Evolutionary conservation across 768 basidiomycete species (phyloP).

Genomic region (Termitomyces sp.): DNA sequence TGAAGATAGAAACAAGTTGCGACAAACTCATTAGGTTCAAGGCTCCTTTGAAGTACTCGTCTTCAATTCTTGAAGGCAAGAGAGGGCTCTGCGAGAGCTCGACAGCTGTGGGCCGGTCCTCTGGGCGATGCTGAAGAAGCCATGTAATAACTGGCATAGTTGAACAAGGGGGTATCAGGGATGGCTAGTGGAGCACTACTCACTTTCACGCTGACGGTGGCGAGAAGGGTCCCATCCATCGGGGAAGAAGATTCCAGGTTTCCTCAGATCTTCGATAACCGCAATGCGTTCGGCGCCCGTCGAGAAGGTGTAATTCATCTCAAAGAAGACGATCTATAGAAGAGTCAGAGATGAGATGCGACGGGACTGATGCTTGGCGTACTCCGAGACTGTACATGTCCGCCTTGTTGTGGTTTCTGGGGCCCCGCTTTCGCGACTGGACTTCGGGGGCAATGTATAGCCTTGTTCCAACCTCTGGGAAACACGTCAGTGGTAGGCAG

Average conservation of each 20-base stretch:
- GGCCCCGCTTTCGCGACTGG: constrained; percentile 54
- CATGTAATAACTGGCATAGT: constrained; percentile 60
- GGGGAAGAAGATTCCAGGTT: constrained; percentile 76
- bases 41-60: constrained; percentile 83
- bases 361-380: constrained; percentile 19
- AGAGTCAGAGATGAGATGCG: background rate
- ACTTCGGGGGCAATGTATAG: constrained; percentile 95
- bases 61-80: constrained; percentile 73
- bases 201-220: constrained; percentile 66
- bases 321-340: constrained; percentile 88
- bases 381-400: constrained; percentile 96
- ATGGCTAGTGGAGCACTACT: constrained; percentile 19
- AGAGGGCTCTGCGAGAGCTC: constrained; percentile 79
- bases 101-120: constrained; percentile 73
- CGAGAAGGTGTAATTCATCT: constrained; percentile 87
- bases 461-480: constrained; percentile 80
- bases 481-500: background rate
- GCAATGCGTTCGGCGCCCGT: constrained; percentile 83
- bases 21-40: constrained; percentile 67
- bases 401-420: constrained; percentile 82
- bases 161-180: background rate
- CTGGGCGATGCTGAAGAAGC: constrained; percentile 80
- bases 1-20: background rate
- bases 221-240: constrained; percentile 61
- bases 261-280: constrained; percentile 76